Percentiles rank a stretch among this genome's conserved stretches.
Conservation (phyloP, 1,139 yeast genomes). For the Nakaseomyces sp. region DNA sequence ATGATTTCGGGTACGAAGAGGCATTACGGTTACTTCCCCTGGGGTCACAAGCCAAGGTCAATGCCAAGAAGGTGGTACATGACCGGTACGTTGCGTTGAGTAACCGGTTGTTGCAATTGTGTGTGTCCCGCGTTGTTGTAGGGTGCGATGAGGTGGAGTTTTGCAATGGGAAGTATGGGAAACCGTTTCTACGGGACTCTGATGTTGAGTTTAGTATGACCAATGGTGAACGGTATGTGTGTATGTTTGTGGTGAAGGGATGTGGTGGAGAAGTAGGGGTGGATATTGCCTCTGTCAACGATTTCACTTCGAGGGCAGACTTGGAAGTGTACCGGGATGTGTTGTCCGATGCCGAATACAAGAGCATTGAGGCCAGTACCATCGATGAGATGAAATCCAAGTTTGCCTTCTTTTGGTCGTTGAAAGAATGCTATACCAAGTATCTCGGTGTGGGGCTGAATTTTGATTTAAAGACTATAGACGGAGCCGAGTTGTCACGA, state of each 20-base stretch:
- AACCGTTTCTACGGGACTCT: slow-evolving; percentile 33
- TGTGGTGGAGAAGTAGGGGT: slow-evolving; percentile 41
- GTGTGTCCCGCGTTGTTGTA: slow-evolving; percentile 21
- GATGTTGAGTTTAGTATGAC: slow-evolving; percentile 52
- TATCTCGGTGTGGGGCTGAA: slow-evolving; percentile 54
- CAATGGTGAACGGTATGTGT: slow-evolving; percentile 40
- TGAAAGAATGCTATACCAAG: slow-evolving; percentile 64
- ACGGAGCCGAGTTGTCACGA: slow-evolving; percentile 8
- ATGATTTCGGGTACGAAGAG: slow-evolving; percentile 29
- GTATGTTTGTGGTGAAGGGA: slow-evolving; percentile 32
- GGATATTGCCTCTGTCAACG: slow-evolving; percentile 51
- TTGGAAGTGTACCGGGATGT: slow-evolving; percentile 42
- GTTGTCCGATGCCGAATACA: slow-evolving; percentile 40
- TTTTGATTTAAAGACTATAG: slow-evolving; percentile 36
- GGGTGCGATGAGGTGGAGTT: slow-evolving; percentile 19
- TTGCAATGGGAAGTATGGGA: slow-evolving; percentile 32
- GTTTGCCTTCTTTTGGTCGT: slow-evolving; percentile 59
- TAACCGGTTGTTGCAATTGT: slow-evolving; percentile 30
- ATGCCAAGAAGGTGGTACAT: slow-evolving; percentile 26
- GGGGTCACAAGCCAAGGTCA: slow-evolving; percentile 32
- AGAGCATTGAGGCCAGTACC: no score
- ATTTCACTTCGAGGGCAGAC: slow-evolving; percentile 30
- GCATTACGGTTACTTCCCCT: slow-evolving; percentile 36
- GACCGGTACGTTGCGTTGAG: slow-evolving; percentile 30
- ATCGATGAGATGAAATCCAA: slow-evolving; percentile 18